Conservation (phyloP, 2,329 filamentous ascomycete genomes). For the Colletotrichum melonis region DNA sequence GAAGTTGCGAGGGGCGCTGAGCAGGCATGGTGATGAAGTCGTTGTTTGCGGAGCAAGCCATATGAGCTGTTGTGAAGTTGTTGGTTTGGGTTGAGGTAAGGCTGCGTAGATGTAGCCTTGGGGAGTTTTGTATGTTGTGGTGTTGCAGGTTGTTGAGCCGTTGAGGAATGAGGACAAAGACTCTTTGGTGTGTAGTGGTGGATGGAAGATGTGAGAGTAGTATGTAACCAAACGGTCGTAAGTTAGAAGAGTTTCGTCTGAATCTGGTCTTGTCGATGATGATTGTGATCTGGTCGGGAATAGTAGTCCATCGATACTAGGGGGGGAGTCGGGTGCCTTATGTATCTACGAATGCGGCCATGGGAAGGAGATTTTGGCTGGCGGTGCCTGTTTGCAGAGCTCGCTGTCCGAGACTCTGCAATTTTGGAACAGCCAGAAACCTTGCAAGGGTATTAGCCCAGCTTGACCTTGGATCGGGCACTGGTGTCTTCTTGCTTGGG, state of each 20-base stretch:
- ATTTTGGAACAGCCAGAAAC: slow-evolving; percentile 36
- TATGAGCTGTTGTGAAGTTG: slow-evolving; percentile 31
- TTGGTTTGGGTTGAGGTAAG: slow-evolving; percentile 31
- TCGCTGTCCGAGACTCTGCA: slow-evolving; percentile 33
- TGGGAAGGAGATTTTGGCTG: slow-evolving; percentile 28
- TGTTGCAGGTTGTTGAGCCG: slow-evolving; percentile 4
- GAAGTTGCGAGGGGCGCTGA: slow-evolving; percentile 73
- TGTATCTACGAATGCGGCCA: slow-evolving; percentile 35
- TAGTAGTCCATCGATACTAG: background rate
- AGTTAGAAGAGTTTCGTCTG: slow-evolving; percentile 9
- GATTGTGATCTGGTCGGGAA: slow-evolving; percentile 19
- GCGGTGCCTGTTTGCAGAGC: slow-evolving; percentile 35
- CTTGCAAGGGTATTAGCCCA: slow-evolving; percentile 35
- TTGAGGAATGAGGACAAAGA: slow-evolving; percentile 22
- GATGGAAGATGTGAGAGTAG: background rate
- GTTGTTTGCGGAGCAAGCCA: slow-evolving; percentile 36
- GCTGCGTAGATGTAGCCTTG: slow-evolving; percentile 14
- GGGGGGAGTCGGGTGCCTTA: slow-evolving; percentile 36
- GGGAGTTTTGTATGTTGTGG: slow-evolving; percentile 1
- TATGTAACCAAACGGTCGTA: slow-evolving; percentile 26
- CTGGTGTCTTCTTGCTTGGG: slow-evolving; percentile 14
- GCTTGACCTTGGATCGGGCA: slow-evolving; percentile 35
- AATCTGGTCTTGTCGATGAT: slow-evolving; percentile 13
- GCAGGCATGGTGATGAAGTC: slow-evolving; percentile 61
- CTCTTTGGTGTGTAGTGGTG: slow-evolving; percentile 12